These are phyloP conservation scores for Tetradesmus obliquus DNA, from an alignment of 139 green algal genomes.

Conservation along the genomic window DNA sequence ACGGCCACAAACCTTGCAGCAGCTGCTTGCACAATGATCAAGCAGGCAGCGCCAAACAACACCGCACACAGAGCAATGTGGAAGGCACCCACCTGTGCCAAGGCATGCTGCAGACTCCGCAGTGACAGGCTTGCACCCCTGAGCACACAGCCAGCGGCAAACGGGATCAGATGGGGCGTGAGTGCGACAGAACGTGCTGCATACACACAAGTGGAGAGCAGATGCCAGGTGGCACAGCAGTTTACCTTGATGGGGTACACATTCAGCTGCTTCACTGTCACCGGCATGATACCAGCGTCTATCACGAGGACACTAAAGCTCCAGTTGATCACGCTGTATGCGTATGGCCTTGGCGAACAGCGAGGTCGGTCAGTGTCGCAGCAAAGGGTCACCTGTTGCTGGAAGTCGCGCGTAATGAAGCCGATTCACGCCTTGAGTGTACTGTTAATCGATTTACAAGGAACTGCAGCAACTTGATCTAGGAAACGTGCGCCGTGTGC, in stretches of 20 bases:
- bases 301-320: too few species aligned
- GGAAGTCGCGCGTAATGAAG: too few species aligned
- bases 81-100: neutral
- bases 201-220: neutral
- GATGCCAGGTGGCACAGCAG: neutral
- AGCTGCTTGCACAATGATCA: neutral
- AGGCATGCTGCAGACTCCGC: neutral
- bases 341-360: too few species aligned
- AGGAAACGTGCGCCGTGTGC: too few species aligned
- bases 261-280: neutral
- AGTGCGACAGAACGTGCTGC: neutral
- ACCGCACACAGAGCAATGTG: neutral
- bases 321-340: too few species aligned
- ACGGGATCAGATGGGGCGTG: neutral
- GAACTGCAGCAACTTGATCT: too few species aligned
- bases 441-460: too few species aligned
- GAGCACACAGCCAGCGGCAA: neutral
- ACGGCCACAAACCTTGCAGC: too few species aligned
- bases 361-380: too few species aligned
- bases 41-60: neutral
- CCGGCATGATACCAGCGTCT: neutral
- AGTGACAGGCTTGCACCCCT: conserved; percentile 8
- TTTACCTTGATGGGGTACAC: conserved; percentile 59
- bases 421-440: too few species aligned
- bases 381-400: too few species aligned